Evolutionary conservation across 2,329 filamentous ascomycete genomes (phyloP), one percentile per base, ranked within the genome.

Genomic region (Calonectria hongkongensis): DNA sequence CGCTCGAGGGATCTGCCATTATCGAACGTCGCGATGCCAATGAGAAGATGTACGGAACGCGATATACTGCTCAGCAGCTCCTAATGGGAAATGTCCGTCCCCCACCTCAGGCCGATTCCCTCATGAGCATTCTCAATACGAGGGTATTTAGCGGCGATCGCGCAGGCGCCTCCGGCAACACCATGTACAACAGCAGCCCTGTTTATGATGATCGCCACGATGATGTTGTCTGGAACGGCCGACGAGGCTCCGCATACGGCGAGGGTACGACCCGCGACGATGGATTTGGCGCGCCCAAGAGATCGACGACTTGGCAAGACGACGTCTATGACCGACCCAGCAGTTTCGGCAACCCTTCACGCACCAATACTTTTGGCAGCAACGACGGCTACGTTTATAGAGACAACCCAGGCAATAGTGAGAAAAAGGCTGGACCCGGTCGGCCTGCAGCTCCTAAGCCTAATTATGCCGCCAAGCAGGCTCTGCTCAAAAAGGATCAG

Each of bases 1-100:
- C 94, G 78, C 87, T 99, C 77, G 97, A 99, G 84, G 97, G 97
- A 27, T 96, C 94, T 74, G 95, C 94, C 66, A 93, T 99, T 76
- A 94, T 98, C 75, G 97, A 99, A 87, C 92, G 97, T 75, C 94
- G 95, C 86, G 97, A 99, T 85, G 97, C 97, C 79, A 99, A 99
- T 82, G 94, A 98, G 86, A 98, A 98, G 86, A 90, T 99, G 73
- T 99, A 99, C 84, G 94, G 95, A 74, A 91, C 93, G 71, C 92
- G 94, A 73, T 90, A 94, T 84, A 95, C 94, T 10, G 97, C 97
- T 16, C 88, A 89, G 74, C 94, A 98, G 82, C 90, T 99, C 54
- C 90, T 99, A 45, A 91, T 90, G 70, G 97, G 97, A 41, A 89
- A 90, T 41, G 91, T 98, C 47, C 90, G 92, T 50, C 91, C 95